phyloP scores from a whole-genome alignment of 495 filamentous ascomycete genomes.

The Penicillium arizonense region DNA sequence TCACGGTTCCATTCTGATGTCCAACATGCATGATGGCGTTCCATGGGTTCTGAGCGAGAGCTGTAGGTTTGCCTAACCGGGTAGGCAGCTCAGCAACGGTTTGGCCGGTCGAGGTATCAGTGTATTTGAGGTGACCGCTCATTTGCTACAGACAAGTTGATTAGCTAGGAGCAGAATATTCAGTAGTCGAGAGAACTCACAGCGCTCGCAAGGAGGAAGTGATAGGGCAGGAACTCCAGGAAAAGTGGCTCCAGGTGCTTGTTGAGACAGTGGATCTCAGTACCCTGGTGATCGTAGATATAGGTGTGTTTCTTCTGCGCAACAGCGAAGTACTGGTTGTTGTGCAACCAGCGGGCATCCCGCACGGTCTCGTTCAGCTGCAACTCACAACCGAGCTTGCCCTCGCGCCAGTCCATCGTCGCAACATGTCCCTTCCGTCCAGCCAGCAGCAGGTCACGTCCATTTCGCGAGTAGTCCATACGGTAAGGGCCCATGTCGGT shows the following conservation, averaged over 20 bases:
- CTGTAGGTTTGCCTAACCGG: slow-evolving; percentile 76
- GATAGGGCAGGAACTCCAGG: slow-evolving; percentile 95
- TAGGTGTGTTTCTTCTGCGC: slow-evolving; percentile 96
- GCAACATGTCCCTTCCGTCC: slow-evolving; percentile 94
- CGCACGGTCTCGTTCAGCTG: slow-evolving; percentile 86
- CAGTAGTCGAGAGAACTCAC: slow-evolving; percentile 42
- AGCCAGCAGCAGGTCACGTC: slow-evolving; percentile 77
- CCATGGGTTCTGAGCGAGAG: slow-evolving; percentile 80
- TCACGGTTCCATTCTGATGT: slow-evolving; percentile 91
- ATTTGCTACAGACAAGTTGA: slow-evolving; percentile 53
- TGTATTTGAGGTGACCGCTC: slow-evolving; percentile 86
- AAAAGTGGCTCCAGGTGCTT: slow-evolving; percentile 90
- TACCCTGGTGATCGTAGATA: slow-evolving; percentile 87
- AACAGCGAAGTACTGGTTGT: slow-evolving; percentile 94
- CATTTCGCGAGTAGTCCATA: slow-evolving; percentile 85
- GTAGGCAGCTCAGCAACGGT: slow-evolving; percentile 82
- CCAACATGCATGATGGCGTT: slow-evolving; percentile 91
- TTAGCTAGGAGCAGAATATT: slow-evolving; percentile 1
- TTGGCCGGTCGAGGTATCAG: slow-evolving; percentile 89
- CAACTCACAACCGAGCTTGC: slow-evolving; percentile 85
- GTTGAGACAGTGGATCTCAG: slow-evolving; percentile 86
- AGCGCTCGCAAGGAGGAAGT: slow-evolving; percentile 87
- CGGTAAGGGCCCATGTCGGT: slow-evolving; percentile 81
- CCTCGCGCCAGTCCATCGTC: slow-evolving; percentile 93
- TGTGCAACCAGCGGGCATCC: slow-evolving; percentile 91